Evolutionary conservation across 108 stramenopile genomes (phyloP).

Genomic region (Fragilaria crotonensis): DNA sequence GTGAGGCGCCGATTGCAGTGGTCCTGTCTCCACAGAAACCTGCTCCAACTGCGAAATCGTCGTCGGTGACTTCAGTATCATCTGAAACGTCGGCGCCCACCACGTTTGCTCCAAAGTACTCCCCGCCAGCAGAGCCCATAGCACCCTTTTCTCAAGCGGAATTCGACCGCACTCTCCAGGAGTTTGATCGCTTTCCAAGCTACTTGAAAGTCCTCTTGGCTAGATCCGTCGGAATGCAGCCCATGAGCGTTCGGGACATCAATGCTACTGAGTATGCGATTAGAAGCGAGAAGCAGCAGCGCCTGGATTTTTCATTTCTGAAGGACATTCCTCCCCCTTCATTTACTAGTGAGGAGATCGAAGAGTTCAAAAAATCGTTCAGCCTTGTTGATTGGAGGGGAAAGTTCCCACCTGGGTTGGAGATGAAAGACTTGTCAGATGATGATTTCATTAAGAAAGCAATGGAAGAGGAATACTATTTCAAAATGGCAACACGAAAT

Average conservation of each 20-base stretch:
- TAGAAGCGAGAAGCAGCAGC: constrained; percentile 17
- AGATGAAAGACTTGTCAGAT: background rate
- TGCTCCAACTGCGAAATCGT: background rate
- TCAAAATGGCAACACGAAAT: constrained; percentile 12
- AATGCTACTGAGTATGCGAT: constrained; percentile 30
- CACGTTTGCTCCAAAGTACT: background rate
- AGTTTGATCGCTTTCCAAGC: constrained; percentile 33
- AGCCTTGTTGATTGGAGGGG: background rate
- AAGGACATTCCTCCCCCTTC: constrained; percentile 14
- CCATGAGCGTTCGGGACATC: constrained; percentile 7
- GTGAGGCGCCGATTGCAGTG: background rate
- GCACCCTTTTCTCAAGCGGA: constrained; percentile 17
- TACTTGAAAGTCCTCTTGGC: constrained; percentile 42
- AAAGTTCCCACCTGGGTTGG: background rate
- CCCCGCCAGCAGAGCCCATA: constrained; percentile 1
- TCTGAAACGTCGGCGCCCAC: background rate
- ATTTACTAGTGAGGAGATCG: constrained; percentile 44
- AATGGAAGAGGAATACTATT: constrained; percentile 56
- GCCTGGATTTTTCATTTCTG: constrained; percentile 2
- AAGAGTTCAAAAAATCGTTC: constrained; percentile 18
- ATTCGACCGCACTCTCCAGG: constrained; percentile 21
- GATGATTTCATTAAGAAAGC: constrained; percentile 10
- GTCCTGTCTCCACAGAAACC: background rate
- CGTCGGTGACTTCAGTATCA: background rate
- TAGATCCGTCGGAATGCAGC: constrained; percentile 20